Evolutionary conservation across 257 asterid genomes (phyloP), one percentile per base, ranked within the genome.

Genomic region (Solanum gandarillasii): DNA sequence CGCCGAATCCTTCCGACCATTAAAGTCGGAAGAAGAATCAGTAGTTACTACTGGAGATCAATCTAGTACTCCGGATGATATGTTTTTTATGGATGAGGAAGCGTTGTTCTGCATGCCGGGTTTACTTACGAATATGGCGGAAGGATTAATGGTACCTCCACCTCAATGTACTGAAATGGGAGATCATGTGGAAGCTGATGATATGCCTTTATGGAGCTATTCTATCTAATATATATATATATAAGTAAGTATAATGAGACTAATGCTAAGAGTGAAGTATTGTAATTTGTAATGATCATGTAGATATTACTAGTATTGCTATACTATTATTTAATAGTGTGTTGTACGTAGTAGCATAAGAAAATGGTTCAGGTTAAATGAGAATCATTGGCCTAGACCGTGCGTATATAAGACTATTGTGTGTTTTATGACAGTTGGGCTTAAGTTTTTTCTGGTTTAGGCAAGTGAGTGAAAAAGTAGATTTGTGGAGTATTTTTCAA

Each of bases 81-180:
- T 43, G 38, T 67, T 31, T 23, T 91, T 87, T 23, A 83, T 88
- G 91, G 93, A 93, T 52, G 96, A 94, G 36, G 95, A 93, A 8
- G 90, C 82, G 16, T 20, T 90, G 41, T 94, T 86, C 68, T 93
- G 93, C 29, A 92, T 91, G 95, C 92, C 94, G 21, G 90, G 88
- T 0, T 87, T 92, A 90, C 75, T 93, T 71, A 84, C 81, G 1
- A 68, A 88, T 84, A 90, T 95, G 98, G 94, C 93, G 0, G 94
- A 94, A 82, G 98, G 95, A 29, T 7, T 93, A 92, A 90, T 93
- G 96, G 60, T 94, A 36, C 91, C 98, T 35, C 98, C 95, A 9
- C 94, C 95, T 5, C 89, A 65, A 9, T 87, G 67, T 16, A 10
- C 65, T 34, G 87, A 25, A 31, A 76, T 71, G 16, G 81, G 31